Evolutionary conservation across 1,139 yeast genomes (phyloP).

Genomic region (Kodamaea suecica): DNA sequence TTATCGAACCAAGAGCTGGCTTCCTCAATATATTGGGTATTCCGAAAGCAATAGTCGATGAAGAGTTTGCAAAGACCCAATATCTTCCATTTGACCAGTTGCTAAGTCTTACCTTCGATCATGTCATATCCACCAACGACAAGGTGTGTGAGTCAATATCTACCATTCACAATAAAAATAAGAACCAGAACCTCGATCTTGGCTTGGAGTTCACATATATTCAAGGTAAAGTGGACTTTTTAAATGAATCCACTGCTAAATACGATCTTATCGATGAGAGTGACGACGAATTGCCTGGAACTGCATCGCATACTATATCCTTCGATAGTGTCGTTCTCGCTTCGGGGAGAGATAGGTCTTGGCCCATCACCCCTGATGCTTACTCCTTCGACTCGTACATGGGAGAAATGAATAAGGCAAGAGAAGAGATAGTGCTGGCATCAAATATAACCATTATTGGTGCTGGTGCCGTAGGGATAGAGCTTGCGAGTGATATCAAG

Average conservation of each 20-base stretch:
- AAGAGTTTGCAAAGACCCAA: slow-evolving; percentile 44
- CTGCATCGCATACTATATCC: slow-evolving; percentile 24
- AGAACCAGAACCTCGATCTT: slow-evolving; percentile 14
- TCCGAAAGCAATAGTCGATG: slow-evolving; percentile 47
- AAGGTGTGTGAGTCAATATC: slow-evolving; percentile 15
- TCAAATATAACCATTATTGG: slow-evolving; percentile 38
- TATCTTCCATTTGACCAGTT: slow-evolving; percentile 34
- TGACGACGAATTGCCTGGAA: slow-evolving; percentile 5
- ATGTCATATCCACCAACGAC: slow-evolving; percentile 23
- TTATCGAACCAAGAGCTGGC: slow-evolving; percentile 53
- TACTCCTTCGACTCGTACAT: slow-evolving; percentile 26
- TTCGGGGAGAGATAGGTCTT: slow-evolving; percentile 48
- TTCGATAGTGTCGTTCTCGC: slow-evolving; percentile 52
- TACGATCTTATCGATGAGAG: slow-evolving; percentile 19
- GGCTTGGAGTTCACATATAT: slow-evolving; percentile 29
- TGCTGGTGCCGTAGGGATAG: slow-evolving; percentile 53
- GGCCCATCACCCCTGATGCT: slow-evolving; percentile 54
- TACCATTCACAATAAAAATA: slow-evolving; percentile 10
- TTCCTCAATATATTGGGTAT: slow-evolving; percentile 51
- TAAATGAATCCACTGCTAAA: slow-evolving; percentile 26
- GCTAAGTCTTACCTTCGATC: slow-evolving; percentile 30
- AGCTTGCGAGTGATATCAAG: slow-evolving; percentile 47
- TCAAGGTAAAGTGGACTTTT: slow-evolving; percentile 39
- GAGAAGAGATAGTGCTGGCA: slow-evolving; percentile 20
- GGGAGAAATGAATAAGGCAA: slow-evolving; percentile 34